Conservation (phyloP, 1,139 yeast genomes). For the Geotrichum restrictum region DNA sequence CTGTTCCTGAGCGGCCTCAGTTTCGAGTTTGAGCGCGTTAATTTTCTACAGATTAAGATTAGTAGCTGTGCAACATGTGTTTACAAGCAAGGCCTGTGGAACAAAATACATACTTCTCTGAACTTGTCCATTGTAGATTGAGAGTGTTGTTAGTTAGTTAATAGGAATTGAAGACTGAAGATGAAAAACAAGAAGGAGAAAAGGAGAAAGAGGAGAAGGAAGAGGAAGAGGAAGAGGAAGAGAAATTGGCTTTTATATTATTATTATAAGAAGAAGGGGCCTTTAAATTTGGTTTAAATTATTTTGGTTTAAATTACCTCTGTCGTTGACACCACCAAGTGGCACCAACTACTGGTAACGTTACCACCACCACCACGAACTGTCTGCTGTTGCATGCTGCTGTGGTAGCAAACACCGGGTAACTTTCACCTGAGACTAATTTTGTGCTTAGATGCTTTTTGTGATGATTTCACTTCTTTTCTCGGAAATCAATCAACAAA, state of each 20-base stretch:
- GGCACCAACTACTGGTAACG: too few species aligned
- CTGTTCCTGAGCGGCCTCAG: slow-evolving; percentile 96
- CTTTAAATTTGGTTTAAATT: background rate
- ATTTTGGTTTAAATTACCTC: too few species aligned
- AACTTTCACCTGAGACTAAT: background rate
- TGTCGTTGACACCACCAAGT: too few species aligned
- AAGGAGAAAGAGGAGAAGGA: slow-evolving; percentile 1
- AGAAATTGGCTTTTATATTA: slow-evolving; percentile 4
- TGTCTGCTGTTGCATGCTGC: background rate
- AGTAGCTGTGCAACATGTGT: background rate
- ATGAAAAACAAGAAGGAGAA: background rate
- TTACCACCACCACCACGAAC: background rate
- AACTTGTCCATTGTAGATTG: slow-evolving; percentile 45
- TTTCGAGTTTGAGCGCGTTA: slow-evolving; percentile 85
- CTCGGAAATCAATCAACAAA: slow-evolving; percentile 1
- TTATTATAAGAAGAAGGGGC: slow-evolving; percentile 10
- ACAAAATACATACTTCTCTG: slow-evolving; percentile 45
- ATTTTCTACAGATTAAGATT: slow-evolving; percentile 53
- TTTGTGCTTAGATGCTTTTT: background rate
- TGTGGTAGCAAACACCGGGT: background rate
- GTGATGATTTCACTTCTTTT: background rate
- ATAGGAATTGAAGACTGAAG: background rate
- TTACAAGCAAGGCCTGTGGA: background rate
- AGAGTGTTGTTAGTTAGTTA: background rate
- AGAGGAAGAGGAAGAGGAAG: slow-evolving; percentile 3